Percentiles rank a stretch among this genome's conserved stretches.
Evolutionary conservation across 73 alveolate genomes (phyloP).

Genomic region (Symbiodinium pilosum): DNA sequence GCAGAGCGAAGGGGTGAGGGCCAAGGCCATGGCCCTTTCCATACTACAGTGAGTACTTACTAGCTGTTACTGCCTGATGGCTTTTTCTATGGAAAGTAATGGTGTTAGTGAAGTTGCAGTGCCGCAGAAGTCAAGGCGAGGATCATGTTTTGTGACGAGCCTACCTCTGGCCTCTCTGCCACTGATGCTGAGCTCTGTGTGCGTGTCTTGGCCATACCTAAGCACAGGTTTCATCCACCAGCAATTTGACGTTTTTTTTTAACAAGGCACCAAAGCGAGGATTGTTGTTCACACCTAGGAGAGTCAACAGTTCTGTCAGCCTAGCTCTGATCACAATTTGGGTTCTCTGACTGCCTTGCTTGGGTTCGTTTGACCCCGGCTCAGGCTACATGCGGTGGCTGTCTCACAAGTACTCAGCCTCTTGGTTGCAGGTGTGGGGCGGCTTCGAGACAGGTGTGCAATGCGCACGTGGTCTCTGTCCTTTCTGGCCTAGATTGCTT

Average conservation of each 20-base stretch:
- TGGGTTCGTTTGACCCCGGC: not conserved
- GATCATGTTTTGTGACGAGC: conserved; percentile 47
- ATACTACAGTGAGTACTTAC: too few relatives aligned
- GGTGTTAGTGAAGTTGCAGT: too few relatives aligned
- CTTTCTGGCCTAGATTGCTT: not conserved
- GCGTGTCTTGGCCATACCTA: not conserved
- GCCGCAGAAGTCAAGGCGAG: not conserved
- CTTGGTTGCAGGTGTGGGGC: too few relatives aligned
- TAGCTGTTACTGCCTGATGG: too few relatives aligned
- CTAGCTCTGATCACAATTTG: not conserved
- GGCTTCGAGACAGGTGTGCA: too few relatives aligned
- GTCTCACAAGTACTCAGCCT: not conserved
- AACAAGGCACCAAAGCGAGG: too few relatives aligned
- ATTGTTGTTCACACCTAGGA: too few relatives aligned
- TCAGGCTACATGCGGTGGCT: conserved; percentile 27
- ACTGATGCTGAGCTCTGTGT: conserved; percentile 38
- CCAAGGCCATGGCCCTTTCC: too few relatives aligned
- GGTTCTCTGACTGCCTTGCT: not conserved
- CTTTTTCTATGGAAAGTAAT: too few relatives aligned
- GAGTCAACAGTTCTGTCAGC: not conserved
- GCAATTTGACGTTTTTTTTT: too few relatives aligned
- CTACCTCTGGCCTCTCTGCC: conserved; percentile 44
- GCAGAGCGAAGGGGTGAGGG: too few relatives aligned
- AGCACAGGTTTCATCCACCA: too few relatives aligned
- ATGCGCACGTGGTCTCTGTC: not conserved